phyloP scores from a whole-genome alignment of 805 yeast genomes.

The Crinitomyces ghanaensis region DNA sequence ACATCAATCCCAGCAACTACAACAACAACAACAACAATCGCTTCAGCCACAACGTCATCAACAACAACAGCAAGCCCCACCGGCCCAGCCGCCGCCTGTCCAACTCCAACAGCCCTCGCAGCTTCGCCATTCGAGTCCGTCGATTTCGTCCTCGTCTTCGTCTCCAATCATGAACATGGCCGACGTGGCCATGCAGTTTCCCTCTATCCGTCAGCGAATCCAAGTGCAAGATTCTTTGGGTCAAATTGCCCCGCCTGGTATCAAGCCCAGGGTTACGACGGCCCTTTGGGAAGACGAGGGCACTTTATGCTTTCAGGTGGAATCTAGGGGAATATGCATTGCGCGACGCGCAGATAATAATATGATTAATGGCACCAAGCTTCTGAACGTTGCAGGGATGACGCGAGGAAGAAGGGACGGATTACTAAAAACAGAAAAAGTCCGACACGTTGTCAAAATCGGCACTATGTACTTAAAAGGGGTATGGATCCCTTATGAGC shows the following conservation, averaged over 20 bases:
- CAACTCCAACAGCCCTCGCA: conserved; percentile 1
- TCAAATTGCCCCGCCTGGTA: conserved; percentile 21
- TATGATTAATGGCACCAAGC: conserved; percentile 79
- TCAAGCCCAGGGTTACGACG: conserved; percentile 52
- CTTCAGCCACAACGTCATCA: conserved; percentile 1
- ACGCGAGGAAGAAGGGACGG: conserved; percentile 84
- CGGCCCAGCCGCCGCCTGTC: conserved; percentile 3
- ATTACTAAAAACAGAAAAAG: conserved; percentile 66
- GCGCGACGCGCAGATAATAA: conserved; percentile 81
- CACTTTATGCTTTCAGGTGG: conserved; percentile 76
- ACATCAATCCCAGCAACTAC: conserved; percentile 1
- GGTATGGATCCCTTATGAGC: conserved; percentile 82
- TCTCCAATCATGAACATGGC: too few relatives aligned
- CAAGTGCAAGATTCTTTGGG: conserved; percentile 19
- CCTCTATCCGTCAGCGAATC: conserved; percentile 14
- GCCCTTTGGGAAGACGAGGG: conserved; percentile 86
- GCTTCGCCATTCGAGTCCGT: neutral
- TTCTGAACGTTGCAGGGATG: conserved; percentile 75
- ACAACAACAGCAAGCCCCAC: conserved; percentile 2
- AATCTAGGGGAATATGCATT: conserved; percentile 66
- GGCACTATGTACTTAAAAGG: conserved; percentile 86
- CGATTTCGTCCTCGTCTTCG: neutral
- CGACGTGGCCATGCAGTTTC: conserved; percentile 14
- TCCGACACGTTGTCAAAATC: conserved; percentile 70
- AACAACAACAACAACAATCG: conserved; percentile 3